Base-by-base conservation (phyloP, 306 rosid species). In the Ammopiptanthus mongolicus region DNA sequence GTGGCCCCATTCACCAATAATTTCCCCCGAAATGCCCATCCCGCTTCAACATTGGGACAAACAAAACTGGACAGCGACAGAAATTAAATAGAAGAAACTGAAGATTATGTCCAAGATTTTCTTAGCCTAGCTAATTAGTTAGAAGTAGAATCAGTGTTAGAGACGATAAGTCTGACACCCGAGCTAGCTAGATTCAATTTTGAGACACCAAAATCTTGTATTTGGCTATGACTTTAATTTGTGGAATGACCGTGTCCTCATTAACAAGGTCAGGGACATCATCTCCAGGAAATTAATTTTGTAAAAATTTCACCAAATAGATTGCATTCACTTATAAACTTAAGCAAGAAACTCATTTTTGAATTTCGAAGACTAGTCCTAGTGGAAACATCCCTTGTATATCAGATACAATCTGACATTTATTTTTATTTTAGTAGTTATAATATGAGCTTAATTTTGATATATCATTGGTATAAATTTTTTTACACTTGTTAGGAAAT, bases 41-140 rank as follows among this genome's bases (percentile, higher is more conserved):
- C 18, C 65, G 60, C 37, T 71, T 64, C 67, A 33, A 63, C 52
- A 5, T 28, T 42, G 36, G 53, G 80, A 71, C 76, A 22, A 74
- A 57, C 18, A 57, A 66, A 55, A 18, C 11, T 44, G 29, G 60
- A 34, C 37, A 31, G 25, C 14, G 5, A 34, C 39, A 21, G 36
- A 51, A 19, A 19, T 5, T 36, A 44, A 19, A 7, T 36, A 44
- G 15, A 18, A 42, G 33, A 46, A 53, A 46, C 17, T 72, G 39
- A 74, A 69, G 77, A 62, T 77, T 63, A 23, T 44, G 80, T 62
- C 72, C 37, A 77, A 53, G 81, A 69, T 74, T 69, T 82, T 81
- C 55, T 58, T 78, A 48, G 19, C 65, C 44, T 59, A 59, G 57
- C 62, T 18, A 22, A 28, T 12, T 82, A 34, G 13, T 21, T 33